Evolutionary conservation across 2,329 filamentous ascomycete genomes (phyloP).

Genomic region (Ceratocystis cubensis): DNA sequence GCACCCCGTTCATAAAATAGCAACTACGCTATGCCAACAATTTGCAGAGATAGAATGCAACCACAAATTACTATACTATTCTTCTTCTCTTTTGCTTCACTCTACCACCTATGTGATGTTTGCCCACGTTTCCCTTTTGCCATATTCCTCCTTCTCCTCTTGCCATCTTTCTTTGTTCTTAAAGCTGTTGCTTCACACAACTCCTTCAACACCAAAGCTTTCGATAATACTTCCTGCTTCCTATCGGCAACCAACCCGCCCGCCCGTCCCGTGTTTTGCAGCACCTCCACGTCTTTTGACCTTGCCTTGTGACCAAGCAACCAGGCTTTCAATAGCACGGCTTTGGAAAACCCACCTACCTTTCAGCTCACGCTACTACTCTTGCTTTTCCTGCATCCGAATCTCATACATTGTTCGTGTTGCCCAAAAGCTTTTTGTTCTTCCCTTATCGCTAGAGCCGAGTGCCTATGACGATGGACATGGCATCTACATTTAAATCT

Average conservation of each 20-base stretch:
- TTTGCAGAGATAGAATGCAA: not conserved
- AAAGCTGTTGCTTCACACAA: too few species aligned
- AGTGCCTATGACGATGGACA: not conserved
- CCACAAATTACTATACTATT: not conserved
- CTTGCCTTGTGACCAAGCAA: not conserved
- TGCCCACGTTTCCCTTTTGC: too few species aligned
- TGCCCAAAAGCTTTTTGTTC: too few species aligned
- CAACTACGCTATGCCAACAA: not conserved
- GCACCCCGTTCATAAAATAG: not conserved
- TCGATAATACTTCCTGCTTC: too few species aligned
- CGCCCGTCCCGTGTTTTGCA: too few species aligned
- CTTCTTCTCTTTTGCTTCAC: not conserved
- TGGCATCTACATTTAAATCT: not conserved
- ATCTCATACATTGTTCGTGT: too few species aligned
- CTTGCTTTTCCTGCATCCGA: too few species aligned
- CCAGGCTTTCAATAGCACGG: too few species aligned
- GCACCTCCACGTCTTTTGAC: not conserved
- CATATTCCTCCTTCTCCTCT: not conserved
- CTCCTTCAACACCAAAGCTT: too few species aligned
- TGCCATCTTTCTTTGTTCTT: not conserved
- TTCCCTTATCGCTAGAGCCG: too few species aligned
- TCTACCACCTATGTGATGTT: not conserved
- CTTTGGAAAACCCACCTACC: too few species aligned
- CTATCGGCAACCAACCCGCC: not conserved
- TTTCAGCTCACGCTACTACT: too few species aligned